A percentile compares a stretch with the other conserved stretches of the same genome.
These are phyloP conservation scores for Schrenkiella parvula DNA, from an alignment of 345 rosid species.

Conservation along the genomic window DNA sequence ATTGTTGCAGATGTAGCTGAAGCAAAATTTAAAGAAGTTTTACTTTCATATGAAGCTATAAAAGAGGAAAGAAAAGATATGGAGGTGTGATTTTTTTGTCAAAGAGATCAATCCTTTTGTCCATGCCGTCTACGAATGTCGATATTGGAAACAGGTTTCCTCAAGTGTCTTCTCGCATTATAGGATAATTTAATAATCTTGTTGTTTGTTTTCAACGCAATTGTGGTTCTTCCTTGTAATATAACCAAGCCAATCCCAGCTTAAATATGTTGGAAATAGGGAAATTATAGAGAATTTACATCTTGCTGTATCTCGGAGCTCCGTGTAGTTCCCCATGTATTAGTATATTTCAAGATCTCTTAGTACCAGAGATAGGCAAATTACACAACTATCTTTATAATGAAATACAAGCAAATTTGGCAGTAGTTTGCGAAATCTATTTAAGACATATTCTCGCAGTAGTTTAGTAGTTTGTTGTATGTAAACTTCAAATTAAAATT, in stretches of 20 bases:
- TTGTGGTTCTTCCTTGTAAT: conserved; percentile 4
- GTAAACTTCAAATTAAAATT: too few species aligned
- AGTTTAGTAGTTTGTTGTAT: too few species aligned
- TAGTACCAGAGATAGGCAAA: too few species aligned
- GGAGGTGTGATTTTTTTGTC: conserved; percentile 19
- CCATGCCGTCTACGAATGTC: background rate
- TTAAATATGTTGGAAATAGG: background rate
- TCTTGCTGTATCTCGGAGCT: too few species aligned
- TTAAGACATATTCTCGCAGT: too few species aligned
- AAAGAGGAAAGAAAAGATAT: conserved; percentile 61
- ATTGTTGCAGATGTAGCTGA: conserved; percentile 71
- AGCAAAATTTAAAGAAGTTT: conserved; percentile 89
- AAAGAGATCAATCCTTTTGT: background rate
- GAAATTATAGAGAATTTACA: background rate
- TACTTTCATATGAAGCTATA: conserved; percentile 84
- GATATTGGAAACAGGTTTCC: background rate
- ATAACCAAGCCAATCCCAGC: background rate
- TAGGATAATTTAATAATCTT: background rate
- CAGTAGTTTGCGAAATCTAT: too few species aligned
- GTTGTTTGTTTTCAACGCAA: background rate
- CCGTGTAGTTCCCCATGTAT: too few species aligned
- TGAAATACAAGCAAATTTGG: too few species aligned
- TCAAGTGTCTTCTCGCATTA: background rate
- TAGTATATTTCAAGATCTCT: too few species aligned
- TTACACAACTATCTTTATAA: too few species aligned